Evolutionary conservation across 2,329 filamentous ascomycete species (phyloP).

Genomic region (Chrysoporthe puriensis): DNA sequence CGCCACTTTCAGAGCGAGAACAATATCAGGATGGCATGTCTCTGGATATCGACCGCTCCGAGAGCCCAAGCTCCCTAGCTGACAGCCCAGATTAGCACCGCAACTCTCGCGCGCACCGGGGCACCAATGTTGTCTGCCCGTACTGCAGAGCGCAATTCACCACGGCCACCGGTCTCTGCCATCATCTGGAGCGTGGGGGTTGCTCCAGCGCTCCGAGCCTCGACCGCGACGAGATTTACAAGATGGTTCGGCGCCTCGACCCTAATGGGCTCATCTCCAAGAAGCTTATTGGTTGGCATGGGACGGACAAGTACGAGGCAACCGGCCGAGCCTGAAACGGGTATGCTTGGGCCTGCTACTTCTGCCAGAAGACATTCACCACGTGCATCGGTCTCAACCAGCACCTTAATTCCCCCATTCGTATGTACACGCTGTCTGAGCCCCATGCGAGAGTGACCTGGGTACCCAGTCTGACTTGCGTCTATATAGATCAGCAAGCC

Average conservation of each 20-base stretch:
- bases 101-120: conserved; percentile 54
- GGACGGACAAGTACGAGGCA: conserved; percentile 41
- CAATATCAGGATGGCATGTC: conserved; percentile 39
- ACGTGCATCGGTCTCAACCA: conserved; percentile 45
- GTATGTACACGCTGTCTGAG: conserved; percentile 42
- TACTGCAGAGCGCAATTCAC: conserved; percentile 54
- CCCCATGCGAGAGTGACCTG: background rate
- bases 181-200: conserved; percentile 60
- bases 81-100: conserved; percentile 50
- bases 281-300: conserved; percentile 51
- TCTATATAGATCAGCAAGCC: conserved; percentile 39
- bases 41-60: background rate
- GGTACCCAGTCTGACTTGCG: conserved; percentile 37
- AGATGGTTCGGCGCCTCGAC: conserved; percentile 50
- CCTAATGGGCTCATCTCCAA: conserved; percentile 53
- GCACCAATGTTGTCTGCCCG: conserved; percentile 51
- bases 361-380: conserved; percentile 54
- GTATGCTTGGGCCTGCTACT: conserved; percentile 52
- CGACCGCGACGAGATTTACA: conserved; percentile 53
- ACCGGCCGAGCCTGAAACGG: conserved; percentile 49
- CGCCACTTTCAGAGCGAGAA: conserved; percentile 21
- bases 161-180: conserved; percentile 56
- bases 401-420: conserved; percentile 58
- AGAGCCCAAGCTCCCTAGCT: background rate
- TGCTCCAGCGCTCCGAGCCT: conserved; percentile 51